Base-by-base conservation (phyloP, 2,329 filamentous ascomycete species). In the Pseudopithomyces maydicus region DNA sequence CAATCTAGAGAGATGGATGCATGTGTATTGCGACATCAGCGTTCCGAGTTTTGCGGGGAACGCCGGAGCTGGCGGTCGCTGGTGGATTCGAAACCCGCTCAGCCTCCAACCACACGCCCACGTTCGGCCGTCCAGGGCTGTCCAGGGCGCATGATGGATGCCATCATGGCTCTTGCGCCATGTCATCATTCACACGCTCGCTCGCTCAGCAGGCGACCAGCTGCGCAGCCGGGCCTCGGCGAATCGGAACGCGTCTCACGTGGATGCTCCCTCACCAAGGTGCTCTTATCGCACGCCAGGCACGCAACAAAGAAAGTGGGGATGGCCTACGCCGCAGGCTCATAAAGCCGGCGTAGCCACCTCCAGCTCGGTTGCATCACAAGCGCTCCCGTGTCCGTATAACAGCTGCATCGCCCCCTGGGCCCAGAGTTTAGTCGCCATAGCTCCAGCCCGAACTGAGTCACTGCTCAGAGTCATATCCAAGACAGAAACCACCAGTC, bases 401-500 rank as follows among this genome's bases (percentile, higher is more conserved):
- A 61, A 59, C 58, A 57, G 33, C 56, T 65, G 66, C 69, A 68
- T 71, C 69, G 70, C 68, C 68, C 69, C 46, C 44, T 38, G 46
- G 32, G 46, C 47, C 29, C 70, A 61, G 26, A 29, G 26, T 29
- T 29, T 60, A 63, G 58, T 60, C 54, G 45, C 44, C 58, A 56
- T 55, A 65, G 56, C 54, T 60, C 56, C 26, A 29, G 26, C 53
- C 58, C 56, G 49, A 52, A 63, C 66, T 74, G 70, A 74, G 67
- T 73, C 71, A 74, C 69, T 61, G 57, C 56, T 60, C 50, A 58
- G 67, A 74, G 72, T 74, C 72, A 74, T 68, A 57, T 55, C 61
- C 63, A 65, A 68, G 67, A 70, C 71, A 73, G 64, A 62, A 11
- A 29, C 59, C 59, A 69, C 64, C 65, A 67, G 67, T 69, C 68